A percentile compares a stretch with the other conserved stretches of the same genome.
Evolutionary conservation across 192 early-diverging fungal genomes (phyloP).

Genomic region (Kickxella alabastrina): DNA sequence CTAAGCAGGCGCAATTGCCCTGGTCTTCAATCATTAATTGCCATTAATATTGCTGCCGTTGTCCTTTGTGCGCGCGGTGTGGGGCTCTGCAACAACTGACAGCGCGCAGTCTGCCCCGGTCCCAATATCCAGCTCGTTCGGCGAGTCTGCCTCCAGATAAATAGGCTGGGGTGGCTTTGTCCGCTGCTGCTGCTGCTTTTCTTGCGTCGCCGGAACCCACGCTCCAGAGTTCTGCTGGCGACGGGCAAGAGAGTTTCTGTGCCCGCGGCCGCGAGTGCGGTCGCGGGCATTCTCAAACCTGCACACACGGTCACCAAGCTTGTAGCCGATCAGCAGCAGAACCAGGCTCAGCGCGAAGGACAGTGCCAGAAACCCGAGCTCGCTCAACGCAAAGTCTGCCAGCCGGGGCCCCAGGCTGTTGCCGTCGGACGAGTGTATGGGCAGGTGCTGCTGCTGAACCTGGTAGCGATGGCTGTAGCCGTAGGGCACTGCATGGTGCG

Average conservation of each 20-base stretch:
- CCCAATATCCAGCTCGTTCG: not conserved
- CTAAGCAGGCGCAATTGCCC: too few species aligned
- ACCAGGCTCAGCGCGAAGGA: slow-evolving; percentile 26
- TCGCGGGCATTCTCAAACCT: slow-evolving; percentile 10
- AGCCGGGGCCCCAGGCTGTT: not conserved
- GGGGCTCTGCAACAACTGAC: not conserved
- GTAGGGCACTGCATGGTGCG: not conserved
- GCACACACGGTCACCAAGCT: slow-evolving; percentile 29
- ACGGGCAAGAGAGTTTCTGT: slow-evolving; percentile 6
- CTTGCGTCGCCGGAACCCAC: not conserved
- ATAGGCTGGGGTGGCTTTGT: slow-evolving; percentile 4
- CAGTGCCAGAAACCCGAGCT: slow-evolving; percentile 18
- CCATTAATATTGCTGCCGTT: too few species aligned
- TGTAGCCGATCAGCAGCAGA: slow-evolving; percentile 32
- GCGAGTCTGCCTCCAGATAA: slow-evolving; percentile 5
- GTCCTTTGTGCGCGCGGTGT: not conserved
- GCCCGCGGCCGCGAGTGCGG: slow-evolving; percentile 8
- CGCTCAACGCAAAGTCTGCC: slow-evolving; percentile 11
- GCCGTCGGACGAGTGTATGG: not conserved
- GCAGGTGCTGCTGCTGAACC: not conserved
- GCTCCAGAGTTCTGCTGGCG: not conserved
- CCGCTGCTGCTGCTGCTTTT: not conserved
- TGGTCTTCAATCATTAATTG: too few species aligned
- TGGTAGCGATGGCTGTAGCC: not conserved
- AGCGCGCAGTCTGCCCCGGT: not conserved